Evolutionary conservation across 805 yeast genomes (phyloP), one percentile per base, ranked within the genome.

Genomic region (Zygoascus ofunaensis): DNA sequence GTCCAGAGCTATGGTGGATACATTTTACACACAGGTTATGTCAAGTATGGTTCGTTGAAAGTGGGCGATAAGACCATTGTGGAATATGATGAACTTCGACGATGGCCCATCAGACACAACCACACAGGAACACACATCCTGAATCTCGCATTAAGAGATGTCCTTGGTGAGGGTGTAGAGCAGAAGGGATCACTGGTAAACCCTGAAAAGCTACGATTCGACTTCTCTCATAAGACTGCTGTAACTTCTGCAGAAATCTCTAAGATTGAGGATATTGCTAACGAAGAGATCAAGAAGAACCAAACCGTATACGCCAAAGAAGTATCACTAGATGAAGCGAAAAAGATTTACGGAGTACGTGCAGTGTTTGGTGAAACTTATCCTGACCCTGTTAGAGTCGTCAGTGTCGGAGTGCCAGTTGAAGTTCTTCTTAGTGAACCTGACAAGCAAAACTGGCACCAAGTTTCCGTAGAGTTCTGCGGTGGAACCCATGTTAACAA

Each of bases 321-420:
- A 34, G 95, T 90, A 48, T 69, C 82, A 7, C 73, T 92, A 51
- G 74, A 70, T 18, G 59, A 66, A 48, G 98, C 97, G 34, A 79
- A 75, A 57, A 67, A 74, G 39, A 89, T 92, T 55, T 69, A 66
- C 53, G 94, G 97, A 24, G 79, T 92, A 39, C 85, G 98, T 68
- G 98, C 98, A 45, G 98, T 92, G 35, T 92, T 92, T 58, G 98
- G 98, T 59, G 99, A 92, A 72, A 87, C 95, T 2, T 92, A 92
- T 61, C 99, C 99, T 36, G 97, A 92, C 61, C 99, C 98, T 33
- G 99, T 92, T 19, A 80, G 98, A 63, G 98, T 92, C 55, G 97
- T 92, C 40, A 85, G 95, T 24, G 84, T 92, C 59, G 99, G 99
- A 60, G 82, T 76, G 34, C 80, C 95, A 39, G 87, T 92, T 37